Evolutionary conservation across 208 protist species (phyloP).

Genomic region (Leishmania turanica): DNA sequence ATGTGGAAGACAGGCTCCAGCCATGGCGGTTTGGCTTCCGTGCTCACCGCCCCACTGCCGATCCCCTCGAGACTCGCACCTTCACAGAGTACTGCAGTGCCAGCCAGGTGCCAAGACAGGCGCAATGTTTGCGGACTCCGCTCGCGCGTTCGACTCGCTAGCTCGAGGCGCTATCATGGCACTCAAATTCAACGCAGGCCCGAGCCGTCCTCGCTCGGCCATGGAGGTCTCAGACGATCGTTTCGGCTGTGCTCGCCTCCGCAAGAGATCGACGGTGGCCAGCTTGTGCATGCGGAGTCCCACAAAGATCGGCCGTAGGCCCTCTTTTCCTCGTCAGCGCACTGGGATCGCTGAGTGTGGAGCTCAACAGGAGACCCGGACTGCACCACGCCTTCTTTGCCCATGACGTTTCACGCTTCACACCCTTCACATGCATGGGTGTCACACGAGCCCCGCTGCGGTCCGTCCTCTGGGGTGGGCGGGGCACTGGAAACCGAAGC

Average conservation of each 20-base stretch:
- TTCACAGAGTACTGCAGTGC: not conserved
- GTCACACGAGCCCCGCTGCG: not conserved
- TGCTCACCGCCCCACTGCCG: not conserved
- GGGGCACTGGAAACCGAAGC: not conserved
- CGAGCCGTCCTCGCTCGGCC: not conserved
- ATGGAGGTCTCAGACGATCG: not conserved
- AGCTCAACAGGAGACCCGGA: not conserved
- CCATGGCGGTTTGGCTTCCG: not conserved
- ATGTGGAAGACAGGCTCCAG: not conserved
- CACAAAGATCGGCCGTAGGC: not conserved
- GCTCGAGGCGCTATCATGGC: not conserved
- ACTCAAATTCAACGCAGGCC: not conserved
- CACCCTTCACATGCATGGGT: not conserved
- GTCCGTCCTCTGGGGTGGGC: not conserved
- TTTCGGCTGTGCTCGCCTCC: not conserved
- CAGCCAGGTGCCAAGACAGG: not conserved
- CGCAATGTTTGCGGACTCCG: not conserved
- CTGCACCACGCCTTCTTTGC: not conserved
- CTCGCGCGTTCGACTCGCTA: not conserved
- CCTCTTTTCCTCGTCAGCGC: not conserved
- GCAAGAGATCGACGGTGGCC: not conserved
- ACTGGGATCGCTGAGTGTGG: not conserved
- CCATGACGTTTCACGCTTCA: not conserved
- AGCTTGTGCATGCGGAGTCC: not conserved
- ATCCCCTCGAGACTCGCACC: not conserved